Evolutionary conservation across 148 eudicot species (phyloP).

Genomic region (Limonium bicolor): DNA sequence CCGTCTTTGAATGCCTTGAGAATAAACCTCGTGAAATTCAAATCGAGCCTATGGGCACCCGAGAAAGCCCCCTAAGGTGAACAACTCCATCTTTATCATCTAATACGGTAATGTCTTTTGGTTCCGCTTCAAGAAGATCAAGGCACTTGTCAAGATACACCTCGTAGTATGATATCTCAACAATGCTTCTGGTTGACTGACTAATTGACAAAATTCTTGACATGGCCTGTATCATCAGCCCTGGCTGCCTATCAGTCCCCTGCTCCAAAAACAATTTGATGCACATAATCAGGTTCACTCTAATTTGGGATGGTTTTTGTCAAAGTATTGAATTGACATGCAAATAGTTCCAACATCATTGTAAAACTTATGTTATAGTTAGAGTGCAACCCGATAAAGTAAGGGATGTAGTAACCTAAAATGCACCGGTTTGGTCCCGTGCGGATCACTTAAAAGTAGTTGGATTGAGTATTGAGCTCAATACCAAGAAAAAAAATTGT

Average conservation of each 20-base stretch:
- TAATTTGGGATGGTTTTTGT: too few species aligned
- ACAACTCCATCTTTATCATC: constrained; percentile 69
- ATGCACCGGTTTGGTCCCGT: too few species aligned
- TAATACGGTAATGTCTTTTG: constrained; percentile 50
- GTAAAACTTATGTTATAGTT: too few species aligned
- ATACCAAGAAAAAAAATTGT: too few species aligned
- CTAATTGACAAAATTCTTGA: constrained; percentile 50
- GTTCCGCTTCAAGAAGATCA: constrained; percentile 69
- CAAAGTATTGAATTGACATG: too few species aligned
- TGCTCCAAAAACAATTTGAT: too few species aligned
- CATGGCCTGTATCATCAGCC: constrained; percentile 57
- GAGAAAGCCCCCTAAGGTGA: constrained; percentile 63
- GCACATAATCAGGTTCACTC: too few species aligned
- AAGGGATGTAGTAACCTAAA: too few species aligned
- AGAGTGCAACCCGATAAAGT: too few species aligned
- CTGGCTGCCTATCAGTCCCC: constrained; percentile 70
- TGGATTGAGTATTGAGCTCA: too few species aligned
- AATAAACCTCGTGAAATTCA: constrained; percentile 48
- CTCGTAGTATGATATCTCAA: constrained; percentile 73
- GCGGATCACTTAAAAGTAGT: too few species aligned
- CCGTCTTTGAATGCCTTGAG: constrained; percentile 57
- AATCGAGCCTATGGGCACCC: constrained; percentile 40
- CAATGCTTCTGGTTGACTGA: constrained; percentile 32
- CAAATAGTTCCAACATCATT: too few species aligned
- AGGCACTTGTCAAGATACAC: constrained; percentile 80